These are phyloP conservation scores for Cynara cardunculus DNA, from an alignment of 129 eudicot species.

Conservation along the genomic window DNA sequence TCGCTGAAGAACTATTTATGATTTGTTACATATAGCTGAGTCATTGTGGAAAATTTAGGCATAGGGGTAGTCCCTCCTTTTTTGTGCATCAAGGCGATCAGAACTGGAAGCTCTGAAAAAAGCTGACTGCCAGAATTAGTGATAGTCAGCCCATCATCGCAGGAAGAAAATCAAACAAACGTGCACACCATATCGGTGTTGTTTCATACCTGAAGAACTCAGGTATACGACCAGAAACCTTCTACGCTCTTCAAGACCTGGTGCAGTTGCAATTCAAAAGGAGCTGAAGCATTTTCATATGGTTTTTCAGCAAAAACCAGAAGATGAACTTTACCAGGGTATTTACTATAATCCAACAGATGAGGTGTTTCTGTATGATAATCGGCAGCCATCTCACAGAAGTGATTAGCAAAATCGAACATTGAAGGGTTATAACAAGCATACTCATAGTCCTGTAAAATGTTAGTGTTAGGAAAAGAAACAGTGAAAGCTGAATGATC, in stretches of 20 bases:
- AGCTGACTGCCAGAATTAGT: neutral
- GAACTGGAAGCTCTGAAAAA: neutral
- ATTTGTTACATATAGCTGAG: neutral
- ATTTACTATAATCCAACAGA: constrained; percentile 71
- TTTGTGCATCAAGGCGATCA: neutral
- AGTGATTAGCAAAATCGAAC: constrained; percentile 92
- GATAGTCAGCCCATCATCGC: neutral
- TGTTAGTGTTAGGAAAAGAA: neutral
- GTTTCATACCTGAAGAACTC: constrained; percentile 51
- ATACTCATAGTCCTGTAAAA: constrained; percentile 90
- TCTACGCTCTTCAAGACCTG: constrained; percentile 68
- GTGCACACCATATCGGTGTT: neutral
- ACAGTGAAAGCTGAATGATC: neutral
- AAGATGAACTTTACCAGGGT: constrained; percentile 63
- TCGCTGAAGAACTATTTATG: neutral
- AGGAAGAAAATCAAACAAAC: neutral
- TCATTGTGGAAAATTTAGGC: neutral
- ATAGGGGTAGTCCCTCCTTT: neutral
- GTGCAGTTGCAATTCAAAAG: constrained; percentile 10
- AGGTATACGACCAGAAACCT: constrained; percentile 57
- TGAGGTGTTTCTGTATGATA: constrained; percentile 97
- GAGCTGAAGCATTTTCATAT: constrained; percentile 7
- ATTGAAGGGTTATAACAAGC: constrained; percentile 84
- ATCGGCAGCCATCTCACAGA: constrained; percentile 98
- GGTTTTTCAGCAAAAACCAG: neutral